A percentile compares a stretch with the other conserved stretches of the same genome.
These are phyloP conservation scores for Podila clonocystis DNA, from an alignment of 192 early-diverging fungal species.

Conservation along the genomic window DNA sequence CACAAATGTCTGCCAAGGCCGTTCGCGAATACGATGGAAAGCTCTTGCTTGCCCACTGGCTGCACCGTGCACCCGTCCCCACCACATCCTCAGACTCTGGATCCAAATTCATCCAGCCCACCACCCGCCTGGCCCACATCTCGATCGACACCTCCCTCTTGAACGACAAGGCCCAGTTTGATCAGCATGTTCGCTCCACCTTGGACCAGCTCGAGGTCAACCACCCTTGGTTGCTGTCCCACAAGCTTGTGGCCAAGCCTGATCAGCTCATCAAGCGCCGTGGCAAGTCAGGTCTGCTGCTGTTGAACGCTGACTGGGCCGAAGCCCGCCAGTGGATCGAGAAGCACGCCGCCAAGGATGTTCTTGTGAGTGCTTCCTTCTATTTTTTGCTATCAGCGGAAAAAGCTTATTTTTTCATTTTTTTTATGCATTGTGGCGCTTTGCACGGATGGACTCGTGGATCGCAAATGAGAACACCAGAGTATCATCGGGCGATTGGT, in stretches of 20 bases:
- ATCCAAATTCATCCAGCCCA: constrained; percentile 76
- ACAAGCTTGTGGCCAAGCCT: constrained; percentile 95
- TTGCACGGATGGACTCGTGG: background rate
- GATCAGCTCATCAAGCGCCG: constrained; percentile 99
- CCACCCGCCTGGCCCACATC: constrained; percentile 82
- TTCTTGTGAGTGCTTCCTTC: constrained; percentile 69
- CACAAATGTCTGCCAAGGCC: constrained; percentile 87
- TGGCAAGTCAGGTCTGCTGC: constrained; percentile 94
- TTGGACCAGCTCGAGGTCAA: constrained; percentile 72
- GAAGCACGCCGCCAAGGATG: constrained; percentile 85
- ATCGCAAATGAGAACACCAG: too few species aligned
- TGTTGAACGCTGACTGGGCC: constrained; percentile 91
- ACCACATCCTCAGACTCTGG: constrained; percentile 54
- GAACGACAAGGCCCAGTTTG: constrained; percentile 60
- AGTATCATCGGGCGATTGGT: too few species aligned
- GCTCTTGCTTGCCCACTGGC: constrained; percentile 90
- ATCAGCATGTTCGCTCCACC: constrained; percentile 66
- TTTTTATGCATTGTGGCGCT: too few species aligned
- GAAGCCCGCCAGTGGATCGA: constrained; percentile 91
- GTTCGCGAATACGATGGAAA: constrained; percentile 99
- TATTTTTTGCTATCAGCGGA: background rate
- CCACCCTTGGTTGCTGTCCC: constrained; percentile 86
- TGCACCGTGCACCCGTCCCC: constrained; percentile 62
- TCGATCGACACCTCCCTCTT: constrained; percentile 73
- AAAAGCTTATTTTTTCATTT: background rate